Conservation (phyloP, 1,284 basidiomycete species). For the Flammula alnicola region DNA sequence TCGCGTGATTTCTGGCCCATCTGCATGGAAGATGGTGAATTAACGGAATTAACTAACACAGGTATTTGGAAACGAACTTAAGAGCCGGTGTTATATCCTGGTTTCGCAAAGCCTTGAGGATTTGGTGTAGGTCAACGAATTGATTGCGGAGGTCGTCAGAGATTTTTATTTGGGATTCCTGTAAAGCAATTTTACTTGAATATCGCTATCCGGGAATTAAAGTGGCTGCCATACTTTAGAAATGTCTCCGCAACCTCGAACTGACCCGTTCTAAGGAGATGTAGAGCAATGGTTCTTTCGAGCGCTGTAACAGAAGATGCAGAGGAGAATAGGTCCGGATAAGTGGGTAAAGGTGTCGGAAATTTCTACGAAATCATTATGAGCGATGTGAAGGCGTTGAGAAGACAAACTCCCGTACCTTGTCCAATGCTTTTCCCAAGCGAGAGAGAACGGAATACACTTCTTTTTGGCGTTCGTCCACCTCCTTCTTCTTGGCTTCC, state of each 20-base stretch:
- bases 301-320: constrained; percentile 62
- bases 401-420: constrained; percentile 54
- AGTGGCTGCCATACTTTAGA: constrained; percentile 70
- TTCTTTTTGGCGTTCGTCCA: constrained; percentile 88
- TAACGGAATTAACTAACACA: neutral
- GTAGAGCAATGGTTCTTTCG: constrained; percentile 75
- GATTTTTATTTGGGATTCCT: constrained; percentile 78
- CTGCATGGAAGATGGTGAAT: constrained; percentile 41
- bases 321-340: constrained; percentile 72
- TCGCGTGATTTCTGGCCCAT: constrained; percentile 74
- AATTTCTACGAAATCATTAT: constrained; percentile 61
- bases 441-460: constrained; percentile 77
- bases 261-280: constrained; percentile 81
- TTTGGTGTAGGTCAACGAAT: constrained; percentile 75
- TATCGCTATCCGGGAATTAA: too few relatives aligned
- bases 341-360: constrained; percentile 64
- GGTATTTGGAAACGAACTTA: constrained; percentile 48
- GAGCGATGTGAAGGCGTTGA: neutral
- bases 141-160: constrained; percentile 58
- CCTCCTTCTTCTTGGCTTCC: constrained; percentile 78
- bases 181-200: neutral
- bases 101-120: constrained; percentile 69
- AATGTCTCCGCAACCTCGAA: constrained; percentile 78
- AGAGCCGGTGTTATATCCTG: constrained; percentile 79
- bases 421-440: constrained; percentile 87